Percentiles rank a stretch among this genome's conserved stretches.
Conservation (phyloP, 176 grass and related monocot genomes). For the Phoenix roebelenii region DNA sequence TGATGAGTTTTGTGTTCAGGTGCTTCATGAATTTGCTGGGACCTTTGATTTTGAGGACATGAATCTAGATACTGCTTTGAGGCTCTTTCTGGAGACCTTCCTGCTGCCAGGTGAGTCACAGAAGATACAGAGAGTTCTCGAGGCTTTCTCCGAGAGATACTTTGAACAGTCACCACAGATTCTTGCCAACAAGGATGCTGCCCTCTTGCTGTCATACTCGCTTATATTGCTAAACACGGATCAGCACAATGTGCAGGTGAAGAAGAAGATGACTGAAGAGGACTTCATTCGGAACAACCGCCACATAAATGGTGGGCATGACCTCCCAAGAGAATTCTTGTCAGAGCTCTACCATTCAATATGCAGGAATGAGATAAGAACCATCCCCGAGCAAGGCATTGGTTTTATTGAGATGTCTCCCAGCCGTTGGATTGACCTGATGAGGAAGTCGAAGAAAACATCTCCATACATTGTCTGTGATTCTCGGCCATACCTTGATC, state of each 20-base stretch:
- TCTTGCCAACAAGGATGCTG: constrained; percentile 92
- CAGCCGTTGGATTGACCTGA: constrained; percentile 93
- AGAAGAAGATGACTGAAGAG: constrained; percentile 99
- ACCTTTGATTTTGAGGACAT: constrained; percentile 92
- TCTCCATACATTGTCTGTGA: constrained; percentile 76
- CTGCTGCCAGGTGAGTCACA: constrained; percentile 91
- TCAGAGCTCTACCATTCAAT: constrained; percentile 85
- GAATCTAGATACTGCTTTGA: constrained; percentile 90
- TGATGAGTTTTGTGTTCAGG: constrained; percentile 99
- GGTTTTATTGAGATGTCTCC: constrained; percentile 95
- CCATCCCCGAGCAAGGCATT: constrained; percentile 76
- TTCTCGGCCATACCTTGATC: constrained; percentile 75
- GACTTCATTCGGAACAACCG: constrained; percentile 98
- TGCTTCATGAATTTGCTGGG: constrained; percentile 87
- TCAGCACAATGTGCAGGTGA: constrained; percentile 99
- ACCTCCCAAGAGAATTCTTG: constrained; percentile 86
- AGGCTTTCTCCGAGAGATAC: constrained; percentile 97
- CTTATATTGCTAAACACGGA: constrained; percentile 99
- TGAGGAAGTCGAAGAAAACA: constrained; percentile 71
- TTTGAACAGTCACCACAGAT: constrained; percentile 83
- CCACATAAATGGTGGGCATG: constrained; percentile 86
- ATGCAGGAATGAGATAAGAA: constrained; percentile 83
- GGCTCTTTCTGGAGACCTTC: constrained; percentile 93
- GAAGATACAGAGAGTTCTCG: constrained; percentile 98
- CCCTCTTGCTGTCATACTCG: constrained; percentile 80